phyloP scores from a whole-genome alignment of 2,329 filamentous ascomycete species.

The Fusarium zealandicum region DNA sequence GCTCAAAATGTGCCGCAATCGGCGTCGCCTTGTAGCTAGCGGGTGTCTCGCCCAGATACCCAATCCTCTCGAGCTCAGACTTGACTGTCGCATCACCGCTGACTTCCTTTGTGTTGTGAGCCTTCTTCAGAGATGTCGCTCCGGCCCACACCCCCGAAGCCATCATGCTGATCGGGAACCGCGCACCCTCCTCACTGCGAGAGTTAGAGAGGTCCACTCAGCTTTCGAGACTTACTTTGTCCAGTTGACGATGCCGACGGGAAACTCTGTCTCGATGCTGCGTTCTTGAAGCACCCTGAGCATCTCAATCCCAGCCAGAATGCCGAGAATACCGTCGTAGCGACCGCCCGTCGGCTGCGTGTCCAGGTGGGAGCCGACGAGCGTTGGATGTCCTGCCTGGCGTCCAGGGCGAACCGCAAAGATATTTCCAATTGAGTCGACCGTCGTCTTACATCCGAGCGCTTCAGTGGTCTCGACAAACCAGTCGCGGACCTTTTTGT shows the following conservation, averaged over 20 bases:
- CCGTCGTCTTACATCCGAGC: constrained; percentile 70
- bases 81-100: constrained; percentile 38
- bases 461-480: constrained; percentile 69
- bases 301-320: constrained; percentile 76
- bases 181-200: constrained; percentile 76
- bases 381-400: constrained; percentile 67
- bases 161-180: constrained; percentile 79
- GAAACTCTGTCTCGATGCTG: constrained; percentile 71
- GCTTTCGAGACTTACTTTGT: no score
- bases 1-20: constrained; percentile 79
- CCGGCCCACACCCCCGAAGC: constrained; percentile 80
- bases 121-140: constrained; percentile 66
- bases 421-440: constrained; percentile 82
- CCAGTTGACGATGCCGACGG: constrained; percentile 80
- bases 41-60: constrained; percentile 66
- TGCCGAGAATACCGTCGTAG: constrained; percentile 80
- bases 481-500: constrained; percentile 78
- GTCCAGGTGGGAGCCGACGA: constrained; percentile 74
- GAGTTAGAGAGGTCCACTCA: no score
- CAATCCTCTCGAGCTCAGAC: constrained; percentile 70
- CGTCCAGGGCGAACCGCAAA: constrained; percentile 75
- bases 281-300: constrained; percentile 72
- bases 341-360: constrained; percentile 70
- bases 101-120: constrained; percentile 70
- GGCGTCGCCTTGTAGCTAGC: constrained; percentile 49